Conservation (phyloP, 257 asterid genomes). For the Primulina tabacum region DNA sequence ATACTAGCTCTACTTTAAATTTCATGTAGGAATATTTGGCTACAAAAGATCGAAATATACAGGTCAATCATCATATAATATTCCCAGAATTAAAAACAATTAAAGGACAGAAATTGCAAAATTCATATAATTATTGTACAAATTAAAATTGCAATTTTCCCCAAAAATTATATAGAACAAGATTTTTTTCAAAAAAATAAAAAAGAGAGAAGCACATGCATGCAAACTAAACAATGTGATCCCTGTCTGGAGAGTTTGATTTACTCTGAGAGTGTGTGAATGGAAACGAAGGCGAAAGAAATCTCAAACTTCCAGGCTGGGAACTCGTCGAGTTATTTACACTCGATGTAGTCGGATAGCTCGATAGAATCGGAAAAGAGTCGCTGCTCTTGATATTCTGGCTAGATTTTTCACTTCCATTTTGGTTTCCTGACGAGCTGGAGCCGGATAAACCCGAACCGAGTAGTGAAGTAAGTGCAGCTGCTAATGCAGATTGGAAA, state of each 20-base stretch:
- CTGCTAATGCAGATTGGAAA: slow-evolving; percentile 88
- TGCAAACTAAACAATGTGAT: slow-evolving; percentile 16
- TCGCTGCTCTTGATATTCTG: slow-evolving; percentile 29
- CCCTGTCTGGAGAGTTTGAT: slow-evolving; percentile 37
- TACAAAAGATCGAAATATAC: background rate
- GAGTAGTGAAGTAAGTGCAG: slow-evolving; percentile 76
- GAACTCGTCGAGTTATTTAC: slow-evolving; percentile 28
- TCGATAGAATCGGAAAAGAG: slow-evolving; percentile 51
- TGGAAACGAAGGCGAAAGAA: background rate
- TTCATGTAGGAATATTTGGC: background rate
- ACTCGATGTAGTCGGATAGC: slow-evolving; percentile 57
- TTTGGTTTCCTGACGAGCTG: slow-evolving; percentile 24
- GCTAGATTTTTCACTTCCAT: slow-evolving; percentile 32
- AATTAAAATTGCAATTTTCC: background rate
- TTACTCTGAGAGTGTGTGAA: slow-evolving; percentile 26
- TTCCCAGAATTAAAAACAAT: background rate
- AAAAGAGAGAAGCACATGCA: background rate
- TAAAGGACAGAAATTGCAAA: background rate
- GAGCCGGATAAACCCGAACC: slow-evolving; percentile 28
- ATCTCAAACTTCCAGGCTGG: background rate
- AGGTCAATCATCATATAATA: background rate
- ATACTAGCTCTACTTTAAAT: background rate
- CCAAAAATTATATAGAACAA: background rate
- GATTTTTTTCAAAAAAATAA: no score
- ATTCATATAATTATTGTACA: background rate